Conservation (phyloP, 2,329 filamentous ascomycete species). For the Aspergillus bombycis region DNA sequence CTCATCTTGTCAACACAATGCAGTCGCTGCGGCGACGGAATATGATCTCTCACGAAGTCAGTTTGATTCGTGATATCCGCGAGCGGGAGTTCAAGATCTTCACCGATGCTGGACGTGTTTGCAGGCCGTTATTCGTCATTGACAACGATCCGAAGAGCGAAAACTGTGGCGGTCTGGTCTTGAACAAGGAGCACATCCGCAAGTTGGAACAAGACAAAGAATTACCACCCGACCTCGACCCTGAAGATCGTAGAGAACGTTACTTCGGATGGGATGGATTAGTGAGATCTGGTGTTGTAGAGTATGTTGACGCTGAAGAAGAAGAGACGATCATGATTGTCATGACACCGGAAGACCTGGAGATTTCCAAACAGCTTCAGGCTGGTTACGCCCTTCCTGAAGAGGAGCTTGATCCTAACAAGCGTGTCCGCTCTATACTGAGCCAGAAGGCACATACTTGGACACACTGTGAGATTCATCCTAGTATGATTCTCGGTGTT, state of each 20-base stretch:
- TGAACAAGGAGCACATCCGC: conserved; percentile 82
- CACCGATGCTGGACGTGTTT: conserved; percentile 93
- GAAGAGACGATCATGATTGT: conserved; percentile 99
- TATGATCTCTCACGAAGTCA: conserved; percentile 88
- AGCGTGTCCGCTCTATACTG: conserved; percentile 83
- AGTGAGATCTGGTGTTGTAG: conserved; percentile 81
- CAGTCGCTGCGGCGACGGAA: conserved; percentile 77
- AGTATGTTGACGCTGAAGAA: conserved; percentile 97
- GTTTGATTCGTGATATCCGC: conserved; percentile 91
- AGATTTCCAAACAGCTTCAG: conserved; percentile 72
- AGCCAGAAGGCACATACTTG: conserved; percentile 88
- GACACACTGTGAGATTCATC: conserved; percentile 98
- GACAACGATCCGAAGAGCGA: conserved; percentile 78
- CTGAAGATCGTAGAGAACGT: conserved; percentile 59
- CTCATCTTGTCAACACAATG: conserved; percentile 79
- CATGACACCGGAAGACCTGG: conserved; percentile 96
- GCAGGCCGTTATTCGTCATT: conserved; percentile 89
- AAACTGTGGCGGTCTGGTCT: conserved; percentile 75
- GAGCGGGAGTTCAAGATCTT: conserved; percentile 99
- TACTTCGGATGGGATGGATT: conserved; percentile 89
- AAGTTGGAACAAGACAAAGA: conserved; percentile 75
- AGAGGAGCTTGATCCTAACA: conserved; percentile 75
- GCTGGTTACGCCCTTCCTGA: conserved; percentile 62
- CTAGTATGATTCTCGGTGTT: conserved; percentile 97
- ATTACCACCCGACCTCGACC: conserved; percentile 62